Base-by-base conservation (phyloP, 2,329 filamentous ascomycete species). In the Blastomyces silverae region DNA sequence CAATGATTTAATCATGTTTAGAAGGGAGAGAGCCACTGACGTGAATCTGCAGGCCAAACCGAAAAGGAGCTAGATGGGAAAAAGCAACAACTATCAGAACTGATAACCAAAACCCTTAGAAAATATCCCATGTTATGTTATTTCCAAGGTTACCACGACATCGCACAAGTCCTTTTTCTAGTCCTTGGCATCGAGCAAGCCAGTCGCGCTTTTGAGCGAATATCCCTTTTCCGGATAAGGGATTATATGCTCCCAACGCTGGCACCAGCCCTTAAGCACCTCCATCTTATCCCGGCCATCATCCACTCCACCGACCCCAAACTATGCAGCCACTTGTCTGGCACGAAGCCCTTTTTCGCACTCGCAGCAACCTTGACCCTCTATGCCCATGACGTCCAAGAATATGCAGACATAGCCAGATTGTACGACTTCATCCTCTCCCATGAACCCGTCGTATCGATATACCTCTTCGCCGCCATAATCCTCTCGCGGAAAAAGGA, bases 71-170 rank as follows among this genome's bases (percentile, higher is more conserved):
- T 95, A 65, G 81, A 85, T 58, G 76, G 76, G 55, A 88, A 89
- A 73, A 97, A 94, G 74, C 75, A 82, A 64, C 87, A 94, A 72
- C 84, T 99, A 1, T 93, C 87, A 8, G 80, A 86, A 67, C 82
- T 99, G 61, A 97, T 99, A 71, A 85, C 85, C 62, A 84, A 89
- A 68, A 86, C 95, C 17, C 84, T 99, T 57, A 88, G 95, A 63
- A 85, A 85, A 44, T 84, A 95, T 71, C 91, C 92, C 20, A 87
- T 88, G 74, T 85, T 99, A 46, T 91, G 87, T 80, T 99, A 99
- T 79, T 99, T 99, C 77, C 94, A 99, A 79, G 94, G 94, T 74
- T 99, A 95, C 76, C 94, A 99, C 77, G 94, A 99, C 79, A 97
- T 99, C 72, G 94, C 91, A 71, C 95, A 99, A 78, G 94, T 99